These are phyloP conservation scores for Malassezia restricta DNA, from an alignment of 1,284 basidiomycete species.

Conservation along the genomic window DNA sequence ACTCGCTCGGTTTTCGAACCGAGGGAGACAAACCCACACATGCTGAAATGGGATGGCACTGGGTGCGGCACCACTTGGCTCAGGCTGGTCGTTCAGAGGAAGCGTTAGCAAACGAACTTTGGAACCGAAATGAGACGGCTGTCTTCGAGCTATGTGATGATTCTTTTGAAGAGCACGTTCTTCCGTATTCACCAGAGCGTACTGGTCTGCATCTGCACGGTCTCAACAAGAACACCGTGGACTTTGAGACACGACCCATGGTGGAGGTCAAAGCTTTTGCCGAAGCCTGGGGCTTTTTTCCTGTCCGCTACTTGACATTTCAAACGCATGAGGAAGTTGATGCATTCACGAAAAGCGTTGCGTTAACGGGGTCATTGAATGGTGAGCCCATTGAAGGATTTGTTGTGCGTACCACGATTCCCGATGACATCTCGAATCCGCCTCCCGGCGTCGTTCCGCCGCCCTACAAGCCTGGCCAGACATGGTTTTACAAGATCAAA, in stretches of 20 bases:
- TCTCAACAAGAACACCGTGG: constrained; percentile 62
- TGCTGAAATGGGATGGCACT: constrained; percentile 65
- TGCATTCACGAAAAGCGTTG: constrained; percentile 60
- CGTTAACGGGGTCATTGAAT: constrained; percentile 62
- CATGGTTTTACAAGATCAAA: constrained; percentile 99
- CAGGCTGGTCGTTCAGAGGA: constrained; percentile 58
- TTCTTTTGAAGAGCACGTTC: constrained; percentile 91
- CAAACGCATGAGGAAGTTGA: constrained; percentile 60
- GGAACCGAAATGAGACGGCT: constrained; percentile 75
- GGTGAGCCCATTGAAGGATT: constrained; percentile 87
- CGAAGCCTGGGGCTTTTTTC: constrained; percentile 78
- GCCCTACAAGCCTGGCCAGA: constrained; percentile 54
- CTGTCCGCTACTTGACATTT: constrained; percentile 58
- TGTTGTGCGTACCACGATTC: constrained; percentile 56
- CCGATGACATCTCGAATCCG: constrained; percentile 8
- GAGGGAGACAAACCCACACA: constrained; percentile 50
- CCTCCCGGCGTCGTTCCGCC: constrained; percentile 19
- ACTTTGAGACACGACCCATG: constrained; percentile 56
- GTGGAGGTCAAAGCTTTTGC: constrained; percentile 64
- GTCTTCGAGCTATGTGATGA: constrained; percentile 80
- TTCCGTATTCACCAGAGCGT: constrained; percentile 65
- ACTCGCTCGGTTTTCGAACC: constrained; percentile 45
- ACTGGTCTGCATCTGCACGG: constrained; percentile 81
- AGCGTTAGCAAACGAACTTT: constrained; percentile 64
- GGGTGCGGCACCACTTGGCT: constrained; percentile 66